These are phyloP conservation scores for Penicillium taxi DNA, from an alignment of 495 filamentous ascomycete species.

Conservation along the genomic window DNA sequence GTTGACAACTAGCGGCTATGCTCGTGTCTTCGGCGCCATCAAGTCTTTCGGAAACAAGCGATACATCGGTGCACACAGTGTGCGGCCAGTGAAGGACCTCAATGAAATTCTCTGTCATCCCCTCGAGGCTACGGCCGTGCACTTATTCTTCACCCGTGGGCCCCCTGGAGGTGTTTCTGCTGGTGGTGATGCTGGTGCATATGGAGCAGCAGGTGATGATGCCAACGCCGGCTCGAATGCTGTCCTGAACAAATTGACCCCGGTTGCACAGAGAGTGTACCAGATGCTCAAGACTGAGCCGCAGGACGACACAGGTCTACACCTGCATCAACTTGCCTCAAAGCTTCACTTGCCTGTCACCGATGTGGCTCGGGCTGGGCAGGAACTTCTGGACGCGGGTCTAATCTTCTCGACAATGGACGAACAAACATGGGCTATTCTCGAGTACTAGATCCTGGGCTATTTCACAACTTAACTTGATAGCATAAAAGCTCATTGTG, in stretches of 20 bases:
- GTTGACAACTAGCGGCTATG: slow-evolving; percentile 62
- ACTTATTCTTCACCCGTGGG: slow-evolving; percentile 80
- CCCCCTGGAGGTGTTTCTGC: slow-evolving; percentile 39
- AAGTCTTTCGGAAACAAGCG: slow-evolving; percentile 71
- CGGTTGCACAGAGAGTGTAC: slow-evolving; percentile 58
- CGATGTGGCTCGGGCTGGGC: slow-evolving; percentile 66
- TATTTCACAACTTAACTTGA: background rate
- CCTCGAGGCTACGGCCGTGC: slow-evolving; percentile 78
- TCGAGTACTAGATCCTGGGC: slow-evolving; percentile 39
- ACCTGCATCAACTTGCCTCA: slow-evolving; percentile 64
- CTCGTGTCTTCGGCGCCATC: slow-evolving; percentile 71
- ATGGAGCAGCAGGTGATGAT: slow-evolving; percentile 27
- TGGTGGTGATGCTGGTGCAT: slow-evolving; percentile 18
- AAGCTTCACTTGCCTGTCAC: slow-evolving; percentile 51
- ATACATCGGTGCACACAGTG: slow-evolving; percentile 70
- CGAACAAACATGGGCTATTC: slow-evolving; percentile 69
- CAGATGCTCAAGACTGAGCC: slow-evolving; percentile 51
- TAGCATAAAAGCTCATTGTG: slow-evolving; percentile 2
- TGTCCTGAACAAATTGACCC: slow-evolving; percentile 43
- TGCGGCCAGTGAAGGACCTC: slow-evolving; percentile 69
- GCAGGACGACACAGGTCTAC: slow-evolving; percentile 70
- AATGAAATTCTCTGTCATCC: slow-evolving; percentile 89
- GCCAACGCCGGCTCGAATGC: slow-evolving; percentile 29
- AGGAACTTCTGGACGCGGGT: slow-evolving; percentile 66
- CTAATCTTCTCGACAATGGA: slow-evolving; percentile 86